Conservation (phyloP, 495 filamentous ascomycete genomes). For the Talaromyces adpressus region DNA sequence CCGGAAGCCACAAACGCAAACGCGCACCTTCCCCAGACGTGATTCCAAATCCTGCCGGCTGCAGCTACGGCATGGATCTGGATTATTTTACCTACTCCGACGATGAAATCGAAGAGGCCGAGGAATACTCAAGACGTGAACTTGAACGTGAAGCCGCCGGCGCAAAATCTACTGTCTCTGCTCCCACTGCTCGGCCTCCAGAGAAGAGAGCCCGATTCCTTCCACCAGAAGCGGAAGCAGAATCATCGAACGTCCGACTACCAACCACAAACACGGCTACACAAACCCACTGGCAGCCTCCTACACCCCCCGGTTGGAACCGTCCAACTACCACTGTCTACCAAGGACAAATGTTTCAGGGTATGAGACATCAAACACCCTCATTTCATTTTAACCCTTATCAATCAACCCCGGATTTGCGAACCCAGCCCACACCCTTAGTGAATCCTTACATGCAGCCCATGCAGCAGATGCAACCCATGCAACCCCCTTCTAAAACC, state of each 20-base stretch:
- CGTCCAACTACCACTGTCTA: slow-evolving; percentile 7
- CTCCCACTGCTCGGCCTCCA: background rate
- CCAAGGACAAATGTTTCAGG: slow-evolving; percentile 2
- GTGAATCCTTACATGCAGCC: background rate
- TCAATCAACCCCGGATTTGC: background rate
- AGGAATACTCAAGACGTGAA: slow-evolving; percentile 8
- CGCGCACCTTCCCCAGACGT: slow-evolving; percentile 32
- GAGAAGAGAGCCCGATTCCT: slow-evolving; percentile 8
- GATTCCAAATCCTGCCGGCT: slow-evolving; percentile 38
- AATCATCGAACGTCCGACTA: background rate
- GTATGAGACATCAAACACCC: background rate
- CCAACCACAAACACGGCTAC: background rate
- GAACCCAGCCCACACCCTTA: background rate
- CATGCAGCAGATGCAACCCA: background rate
- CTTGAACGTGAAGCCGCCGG: background rate
- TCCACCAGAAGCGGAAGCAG: slow-evolving; percentile 1
- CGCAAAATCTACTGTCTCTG: background rate
- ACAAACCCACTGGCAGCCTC: background rate
- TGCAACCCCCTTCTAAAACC: background rate
- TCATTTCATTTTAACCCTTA: background rate
- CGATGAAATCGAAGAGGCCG: slow-evolving; percentile 25
- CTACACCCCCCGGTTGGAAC: background rate
- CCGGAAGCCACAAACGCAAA: slow-evolving; percentile 20
- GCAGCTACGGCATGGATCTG: slow-evolving; percentile 36
- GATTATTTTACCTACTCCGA: slow-evolving; percentile 35